Evolutionary conservation across 768 basidiomycete species (phyloP), one percentile per base, ranked within the genome.

Genomic region (Boletus fagicola): DNA sequence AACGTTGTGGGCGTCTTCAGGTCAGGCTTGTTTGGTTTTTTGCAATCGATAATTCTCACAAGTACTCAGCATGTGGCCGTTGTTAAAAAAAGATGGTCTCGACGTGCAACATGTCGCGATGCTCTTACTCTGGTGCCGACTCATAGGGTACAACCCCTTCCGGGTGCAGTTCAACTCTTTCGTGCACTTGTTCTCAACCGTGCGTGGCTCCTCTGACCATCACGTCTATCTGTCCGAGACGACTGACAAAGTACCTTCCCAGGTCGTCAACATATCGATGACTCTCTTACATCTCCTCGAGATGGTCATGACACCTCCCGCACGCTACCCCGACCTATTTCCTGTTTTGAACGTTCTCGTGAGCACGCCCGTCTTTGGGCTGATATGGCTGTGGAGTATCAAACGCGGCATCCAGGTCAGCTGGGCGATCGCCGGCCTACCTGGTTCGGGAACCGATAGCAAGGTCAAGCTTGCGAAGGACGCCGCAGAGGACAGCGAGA

Each of bases 331-430:
- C 0, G 92, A 96, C 70, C 71, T 97, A 40, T 97, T 83, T 68
- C 76, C 88, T 0, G 92, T 95, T 1, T 76, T 94, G 39, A 98
- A 97, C 69, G 85, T 94, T 3, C 80, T 93, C 16, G 67, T 94
- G 45, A 85, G 87, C 66, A 88, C 87, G 2, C 87, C 85, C 1
- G 84, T 96, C 18, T 96, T 98, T 68, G 81, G 77, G 8, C 69
- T 92, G 30, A 78, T 83, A n/a, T 98, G 91, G 91, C 66, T 94
- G 16, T 97, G 93, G 93, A 91, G 90, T 49, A 84, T 93, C 69
- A 88, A 86, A 62, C 86, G 89, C 47, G 82, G 88, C 22, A 68
- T 94, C 24, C 86, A 95, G 65, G 86, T 86, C 38, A 77, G 83
- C 10, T 96, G 94, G 94, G 90, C 87, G 13, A 68, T 90, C 11